A percentile compares a stretch with the other conserved stretches of the same genome.
phyloP scores from a whole-genome alignment of 306 rosid species.

The Sicyos edulis region DNA sequence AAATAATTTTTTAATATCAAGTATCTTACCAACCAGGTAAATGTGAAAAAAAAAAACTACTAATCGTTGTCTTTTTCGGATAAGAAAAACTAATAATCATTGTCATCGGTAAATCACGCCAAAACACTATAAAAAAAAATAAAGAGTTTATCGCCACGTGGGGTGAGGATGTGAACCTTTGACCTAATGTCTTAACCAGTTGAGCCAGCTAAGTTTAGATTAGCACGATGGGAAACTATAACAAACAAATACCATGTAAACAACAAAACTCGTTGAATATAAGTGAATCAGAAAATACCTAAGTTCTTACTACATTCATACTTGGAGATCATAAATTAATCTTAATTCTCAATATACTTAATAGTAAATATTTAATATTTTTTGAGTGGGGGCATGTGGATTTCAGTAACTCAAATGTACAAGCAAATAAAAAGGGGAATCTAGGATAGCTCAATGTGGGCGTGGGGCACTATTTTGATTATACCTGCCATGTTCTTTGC shows the following conservation, averaged over 20 bases:
- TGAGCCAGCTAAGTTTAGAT: neutral
- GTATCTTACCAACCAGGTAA: neutral
- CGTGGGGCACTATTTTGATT: slow-evolving; percentile 4
- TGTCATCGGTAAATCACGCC: neutral
- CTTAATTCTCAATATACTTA: neutral
- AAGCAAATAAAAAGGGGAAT: neutral
- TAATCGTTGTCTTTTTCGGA: neutral
- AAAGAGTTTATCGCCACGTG: neutral
- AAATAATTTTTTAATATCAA: neutral
- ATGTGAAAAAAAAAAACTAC: neutral
- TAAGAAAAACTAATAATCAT: neutral
- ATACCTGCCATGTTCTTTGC: slow-evolving; percentile 95
- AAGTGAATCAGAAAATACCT: neutral
- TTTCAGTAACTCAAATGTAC: neutral
- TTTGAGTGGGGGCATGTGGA: neutral
- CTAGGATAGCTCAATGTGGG: neutral
- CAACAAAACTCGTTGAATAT: neutral
- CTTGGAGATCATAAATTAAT: neutral
- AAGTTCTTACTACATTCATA: neutral
- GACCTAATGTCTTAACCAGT: neutral
- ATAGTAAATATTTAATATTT: neutral
- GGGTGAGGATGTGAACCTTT: too few relatives aligned
- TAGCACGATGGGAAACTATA: neutral
- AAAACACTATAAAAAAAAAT: neutral
- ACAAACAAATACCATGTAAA: neutral